phyloP scores from a whole-genome alignment of 179 eudicot species.

The Heliamphora pulchella region DNA sequence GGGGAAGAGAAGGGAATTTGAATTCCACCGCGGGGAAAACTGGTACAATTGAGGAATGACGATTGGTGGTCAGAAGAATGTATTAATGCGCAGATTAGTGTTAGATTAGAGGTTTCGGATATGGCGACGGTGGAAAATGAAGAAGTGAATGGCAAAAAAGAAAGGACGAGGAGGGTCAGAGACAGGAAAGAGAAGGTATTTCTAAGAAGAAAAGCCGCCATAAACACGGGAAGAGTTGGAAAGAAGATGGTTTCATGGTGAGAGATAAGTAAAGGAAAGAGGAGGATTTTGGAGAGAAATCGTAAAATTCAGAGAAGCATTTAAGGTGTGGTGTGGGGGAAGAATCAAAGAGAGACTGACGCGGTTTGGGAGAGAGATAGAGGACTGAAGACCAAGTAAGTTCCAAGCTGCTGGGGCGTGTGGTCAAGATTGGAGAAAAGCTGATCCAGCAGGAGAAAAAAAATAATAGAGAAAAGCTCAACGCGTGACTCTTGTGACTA shows the following conservation, averaged over 20 bases:
- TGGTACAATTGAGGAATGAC: slow-evolving; percentile 45
- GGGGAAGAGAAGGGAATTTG: slow-evolving; percentile 14
- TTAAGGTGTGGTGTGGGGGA: background rate
- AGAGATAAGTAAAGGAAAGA: background rate
- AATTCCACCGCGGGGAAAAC: slow-evolving; percentile 28
- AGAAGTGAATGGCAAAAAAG: slow-evolving; percentile 19
- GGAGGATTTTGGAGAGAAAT: background rate
- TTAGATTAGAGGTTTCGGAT: slow-evolving; percentile 33
- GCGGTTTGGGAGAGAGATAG: background rate
- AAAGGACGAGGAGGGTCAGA: slow-evolving; percentile 21
- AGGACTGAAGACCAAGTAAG: background rate
- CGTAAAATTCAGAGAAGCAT: background rate
- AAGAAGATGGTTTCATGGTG: slow-evolving; percentile 23
- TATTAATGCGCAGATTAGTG: slow-evolving; percentile 47
- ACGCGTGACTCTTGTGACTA: too few species aligned
- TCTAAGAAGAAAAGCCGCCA: slow-evolving; percentile 20
- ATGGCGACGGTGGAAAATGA: slow-evolving; percentile 68
- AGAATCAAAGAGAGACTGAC: background rate
- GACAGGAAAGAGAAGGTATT: slow-evolving; percentile 11
- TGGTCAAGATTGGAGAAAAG: too few species aligned
- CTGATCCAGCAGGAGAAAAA: too few species aligned
- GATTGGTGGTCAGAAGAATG: slow-evolving; percentile 18
- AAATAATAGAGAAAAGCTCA: too few species aligned
- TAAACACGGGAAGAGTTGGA: slow-evolving; percentile 21
- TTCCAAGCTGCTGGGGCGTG: too few species aligned